Conservation (phyloP, 2,329 filamentous ascomycete genomes). For the Monilinia laxa region DNA sequence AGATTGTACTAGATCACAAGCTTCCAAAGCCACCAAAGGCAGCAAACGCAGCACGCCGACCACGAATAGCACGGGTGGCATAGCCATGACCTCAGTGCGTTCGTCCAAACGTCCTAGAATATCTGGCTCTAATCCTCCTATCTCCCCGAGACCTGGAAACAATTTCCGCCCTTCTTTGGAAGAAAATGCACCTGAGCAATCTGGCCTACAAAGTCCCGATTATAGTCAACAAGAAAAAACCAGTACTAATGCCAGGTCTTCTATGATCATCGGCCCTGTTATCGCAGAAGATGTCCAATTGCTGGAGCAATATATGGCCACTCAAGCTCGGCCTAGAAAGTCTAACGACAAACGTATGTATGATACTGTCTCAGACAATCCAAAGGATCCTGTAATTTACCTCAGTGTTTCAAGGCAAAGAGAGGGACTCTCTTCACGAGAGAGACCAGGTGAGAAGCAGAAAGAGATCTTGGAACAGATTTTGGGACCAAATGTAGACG, state of each 20-base stretch:
- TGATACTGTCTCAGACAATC: constrained; percentile 43
- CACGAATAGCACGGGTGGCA: neutral
- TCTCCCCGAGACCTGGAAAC: neutral
- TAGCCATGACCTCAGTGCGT: neutral
- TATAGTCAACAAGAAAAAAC: neutral
- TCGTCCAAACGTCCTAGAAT: neutral
- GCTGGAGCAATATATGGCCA: constrained; percentile 57
- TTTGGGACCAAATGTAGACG: constrained; percentile 53
- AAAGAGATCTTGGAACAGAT: constrained; percentile 58
- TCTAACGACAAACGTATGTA: neutral
- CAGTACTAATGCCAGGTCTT: neutral
- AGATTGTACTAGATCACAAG: constrained; percentile 2
- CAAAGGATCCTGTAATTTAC: constrained; percentile 46
- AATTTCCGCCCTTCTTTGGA: neutral
- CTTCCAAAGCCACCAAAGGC: neutral
- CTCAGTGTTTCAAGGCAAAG: constrained; percentile 34
- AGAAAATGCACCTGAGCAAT: neutral
- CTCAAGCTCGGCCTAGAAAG: constrained; percentile 37
- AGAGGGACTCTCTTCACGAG: constrained; percentile 42
- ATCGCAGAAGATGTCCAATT: constrained; percentile 60
- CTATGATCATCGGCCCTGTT: constrained; percentile 55
- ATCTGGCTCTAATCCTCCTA: neutral
- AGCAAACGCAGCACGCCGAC: neutral
- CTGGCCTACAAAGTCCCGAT: neutral
- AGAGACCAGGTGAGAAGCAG: constrained; percentile 49